Base-by-base conservation (phyloP, 441 rosid genomes). In the Arabidopsis lyrata region DNA sequence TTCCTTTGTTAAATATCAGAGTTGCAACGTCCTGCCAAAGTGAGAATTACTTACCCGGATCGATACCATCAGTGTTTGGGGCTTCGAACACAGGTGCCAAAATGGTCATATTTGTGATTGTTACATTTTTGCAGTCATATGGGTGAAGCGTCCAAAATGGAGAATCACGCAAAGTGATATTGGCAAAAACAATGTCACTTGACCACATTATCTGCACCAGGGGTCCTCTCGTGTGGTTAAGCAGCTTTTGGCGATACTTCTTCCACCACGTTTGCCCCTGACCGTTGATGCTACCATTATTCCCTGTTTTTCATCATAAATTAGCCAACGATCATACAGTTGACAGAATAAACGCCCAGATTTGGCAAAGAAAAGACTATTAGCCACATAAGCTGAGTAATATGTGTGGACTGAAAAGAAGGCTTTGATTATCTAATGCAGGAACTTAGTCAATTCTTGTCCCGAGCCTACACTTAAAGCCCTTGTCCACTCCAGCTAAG, bases 141-240 rank as follows among this genome's bases (percentile, higher is more conserved):
- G 96, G 99, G 82, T 95, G 98, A 70, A 95, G 90, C 7, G 97
- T 95, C 96, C 97, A 95, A 81, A 95, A 95, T 20, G 99, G 99
- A 66, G 98, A 95, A 79, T 93, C 90, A 47, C 85, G 93, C 72
- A 95, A 77, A 36, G 98, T 95, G 66, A 91, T 84, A 52, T 90
- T 88, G 31, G 91, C 80, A 58, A 95, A 85, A 60, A 91, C 73
- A 76, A 95, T 82, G 78, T 88, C 96, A 62, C 88, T 88, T 32
- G 99, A 95, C 93, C 91, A 90, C 98, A 95, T 88, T 27, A 95
- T 90, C 83, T 95, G 98, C 55, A 95, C 87, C 60, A 95, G 87
- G 5, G 99, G 98, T 31, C 97, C 99, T 79, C 98, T 91, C 2
- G 98, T 93, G 85, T 95, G 81, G 73, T 91, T 91, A 60, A 95